Evolutionary conservation across 2,329 filamentous ascomycete species (phyloP).

Genomic region (Beauveria caledonica): DNA sequence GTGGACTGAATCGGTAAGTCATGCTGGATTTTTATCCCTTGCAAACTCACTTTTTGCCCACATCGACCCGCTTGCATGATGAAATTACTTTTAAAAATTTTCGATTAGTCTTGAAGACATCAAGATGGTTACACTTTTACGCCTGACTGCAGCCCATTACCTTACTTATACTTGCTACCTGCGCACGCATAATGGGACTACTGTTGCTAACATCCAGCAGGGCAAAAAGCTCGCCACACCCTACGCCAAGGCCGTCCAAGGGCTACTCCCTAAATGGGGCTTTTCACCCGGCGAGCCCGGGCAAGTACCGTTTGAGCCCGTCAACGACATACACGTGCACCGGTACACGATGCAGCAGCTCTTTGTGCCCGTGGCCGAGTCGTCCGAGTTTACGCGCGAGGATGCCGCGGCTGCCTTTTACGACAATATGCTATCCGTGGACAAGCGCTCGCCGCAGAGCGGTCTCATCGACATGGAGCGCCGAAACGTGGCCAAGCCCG

Average conservation of each 20-base stretch:
- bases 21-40: not conserved
- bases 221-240: slow-evolving; percentile 67
- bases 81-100: slow-evolving; percentile 56
- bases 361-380: slow-evolving; percentile 57
- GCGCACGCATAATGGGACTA: slow-evolving; percentile 5
- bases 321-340: slow-evolving; percentile 59
- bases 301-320: slow-evolving; percentile 43
- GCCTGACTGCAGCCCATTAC: slow-evolving; percentile 16
- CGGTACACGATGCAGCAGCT: slow-evolving; percentile 53
- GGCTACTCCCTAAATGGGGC: slow-evolving; percentile 70
- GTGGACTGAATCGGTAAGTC: slow-evolving; percentile 65
- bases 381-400: slow-evolving; percentile 52
- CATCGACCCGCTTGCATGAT: slow-evolving; percentile 35
- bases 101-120: slow-evolving; percentile 99
- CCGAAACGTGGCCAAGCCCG: slow-evolving; percentile 23
- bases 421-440: slow-evolving; percentile 49
- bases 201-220: slow-evolving; percentile 38
- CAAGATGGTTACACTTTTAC: slow-evolving; percentile 68
- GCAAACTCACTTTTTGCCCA: slow-evolving; percentile 11
- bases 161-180: slow-evolving; percentile 6
- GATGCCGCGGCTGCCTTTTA: slow-evolving; percentile 60
- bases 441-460: slow-evolving; percentile 53
- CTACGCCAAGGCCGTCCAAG: slow-evolving; percentile 67
- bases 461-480: slow-evolving; percentile 51
- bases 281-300: slow-evolving; percentile 41